A percentile compares a stretch with the other conserved stretches of the same genome.
phyloP scores from a whole-genome alignment of 164 flowering plant species.

The Magnolia changhungtana region DNA sequence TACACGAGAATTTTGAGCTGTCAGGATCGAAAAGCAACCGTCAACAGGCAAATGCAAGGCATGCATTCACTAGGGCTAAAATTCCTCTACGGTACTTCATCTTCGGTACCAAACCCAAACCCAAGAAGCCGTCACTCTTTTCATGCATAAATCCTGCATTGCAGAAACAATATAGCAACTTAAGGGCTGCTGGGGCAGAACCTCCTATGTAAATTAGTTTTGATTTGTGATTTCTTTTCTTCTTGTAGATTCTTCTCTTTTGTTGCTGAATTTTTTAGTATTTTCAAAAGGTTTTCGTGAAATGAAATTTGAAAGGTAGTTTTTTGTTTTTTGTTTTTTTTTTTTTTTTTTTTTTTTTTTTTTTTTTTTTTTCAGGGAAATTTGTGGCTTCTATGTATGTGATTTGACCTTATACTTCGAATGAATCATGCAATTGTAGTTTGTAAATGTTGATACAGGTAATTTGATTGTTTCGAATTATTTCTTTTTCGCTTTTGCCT shows the following conservation, averaged over 20 bases:
- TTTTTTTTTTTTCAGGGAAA: neutral
- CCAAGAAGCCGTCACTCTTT: slow-evolving; percentile 57
- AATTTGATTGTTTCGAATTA: too few species aligned
- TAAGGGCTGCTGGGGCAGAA: slow-evolving; percentile 11
- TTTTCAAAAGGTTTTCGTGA: neutral
- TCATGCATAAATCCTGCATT: slow-evolving; percentile 51
- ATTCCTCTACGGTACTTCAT: slow-evolving; percentile 65
- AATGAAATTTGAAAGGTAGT: neutral
- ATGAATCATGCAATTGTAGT: neutral
- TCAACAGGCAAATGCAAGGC: slow-evolving; percentile 3
- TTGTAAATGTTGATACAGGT: neutral
- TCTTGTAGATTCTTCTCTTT: neutral
- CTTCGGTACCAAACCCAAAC: slow-evolving; percentile 59
- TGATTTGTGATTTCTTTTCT: neutral
- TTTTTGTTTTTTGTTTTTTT: neutral
- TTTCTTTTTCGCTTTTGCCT: too few species aligned
- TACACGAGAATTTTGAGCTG: slow-evolving; percentile 44
- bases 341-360: neutral
- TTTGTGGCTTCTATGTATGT: neutral
- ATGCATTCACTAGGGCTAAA: slow-evolving; percentile 29
- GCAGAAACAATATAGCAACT: slow-evolving; percentile 46
- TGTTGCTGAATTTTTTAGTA: neutral
- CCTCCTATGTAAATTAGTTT: slow-evolving; percentile 12
- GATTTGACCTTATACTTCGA: neutral
- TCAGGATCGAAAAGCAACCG: slow-evolving; percentile 23